phyloP scores from a whole-genome alignment of 768 basidiomycete genomes.

The Pulveroboletus sp. region DNA sequence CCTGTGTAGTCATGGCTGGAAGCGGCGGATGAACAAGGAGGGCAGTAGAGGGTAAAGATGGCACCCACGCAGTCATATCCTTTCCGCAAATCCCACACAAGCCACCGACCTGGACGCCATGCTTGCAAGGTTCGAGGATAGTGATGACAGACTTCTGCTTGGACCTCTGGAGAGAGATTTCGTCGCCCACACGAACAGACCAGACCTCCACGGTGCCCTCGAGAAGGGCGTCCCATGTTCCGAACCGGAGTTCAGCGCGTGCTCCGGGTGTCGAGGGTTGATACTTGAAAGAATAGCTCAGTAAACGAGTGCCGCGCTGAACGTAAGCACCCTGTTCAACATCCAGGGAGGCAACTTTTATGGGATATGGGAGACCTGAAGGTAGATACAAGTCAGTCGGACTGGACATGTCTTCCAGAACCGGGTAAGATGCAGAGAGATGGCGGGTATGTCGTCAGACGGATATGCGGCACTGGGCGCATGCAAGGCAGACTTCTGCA shows the following conservation, averaged over 20 bases:
- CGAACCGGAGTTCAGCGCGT: conserved; percentile 66
- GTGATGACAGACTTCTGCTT: conserved; percentile 57
- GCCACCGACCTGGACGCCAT: conserved; percentile 88
- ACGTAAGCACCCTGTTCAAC: conserved; percentile 43
- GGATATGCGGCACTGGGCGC: not conserved
- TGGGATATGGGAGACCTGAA: conserved; percentile 75
- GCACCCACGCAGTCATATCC: conserved; percentile 82
- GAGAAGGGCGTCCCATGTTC: conserved; percentile 86
- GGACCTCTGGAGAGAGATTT: conserved; percentile 54
- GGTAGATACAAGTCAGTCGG: conserved; percentile 78
- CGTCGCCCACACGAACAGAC: conserved; percentile 62
- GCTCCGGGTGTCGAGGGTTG: conserved; percentile 41
- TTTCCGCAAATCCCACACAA: conserved; percentile 93
- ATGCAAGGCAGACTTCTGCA: not conserved
- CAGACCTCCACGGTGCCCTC: conserved; percentile 75
- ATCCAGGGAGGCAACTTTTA: conserved; percentile 72
- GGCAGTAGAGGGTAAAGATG: conserved; percentile 2
- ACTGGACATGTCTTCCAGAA: conserved; percentile 40
- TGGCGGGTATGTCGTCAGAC: conserved; percentile 11
- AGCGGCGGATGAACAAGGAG: conserved; percentile 8
- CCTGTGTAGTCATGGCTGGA: conserved; percentile 79
- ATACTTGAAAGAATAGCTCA: conserved; percentile 80
- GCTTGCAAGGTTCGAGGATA: conserved; percentile 90
- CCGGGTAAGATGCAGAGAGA: not conserved
- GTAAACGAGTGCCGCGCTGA: conserved; percentile 67